Conservation (phyloP, 176 grass and related monocot genomes). For the Canna indica region DNA sequence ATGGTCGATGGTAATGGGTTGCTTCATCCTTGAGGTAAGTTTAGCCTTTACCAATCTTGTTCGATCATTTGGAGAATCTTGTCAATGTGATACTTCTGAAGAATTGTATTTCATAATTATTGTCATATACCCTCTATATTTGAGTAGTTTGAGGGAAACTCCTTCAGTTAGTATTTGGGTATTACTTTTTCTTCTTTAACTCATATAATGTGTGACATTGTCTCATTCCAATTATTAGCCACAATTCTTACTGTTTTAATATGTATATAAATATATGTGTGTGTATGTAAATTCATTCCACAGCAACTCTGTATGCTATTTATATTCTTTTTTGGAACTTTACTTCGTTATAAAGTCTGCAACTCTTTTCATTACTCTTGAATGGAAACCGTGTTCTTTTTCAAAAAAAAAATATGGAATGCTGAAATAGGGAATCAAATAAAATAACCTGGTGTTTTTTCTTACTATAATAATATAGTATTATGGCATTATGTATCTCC, state of each 20-base stretch:
- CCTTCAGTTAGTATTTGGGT: no score
- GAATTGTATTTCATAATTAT: not conserved
- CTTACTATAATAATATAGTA: not conserved
- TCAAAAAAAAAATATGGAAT: not conserved
- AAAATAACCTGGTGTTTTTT: not conserved
- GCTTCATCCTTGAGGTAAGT: slow-evolving; percentile 78
- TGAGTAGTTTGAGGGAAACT: not conserved
- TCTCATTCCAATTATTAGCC: slow-evolving; percentile 3
- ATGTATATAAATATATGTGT: no score
- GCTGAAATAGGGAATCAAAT: not conserved
- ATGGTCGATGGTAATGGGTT: slow-evolving; percentile 99
- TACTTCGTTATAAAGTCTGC: not conserved
- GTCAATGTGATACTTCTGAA: not conserved
- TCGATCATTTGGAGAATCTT: not conserved
- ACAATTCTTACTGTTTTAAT: not conserved
- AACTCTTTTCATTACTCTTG: no score
- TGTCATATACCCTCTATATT: not conserved
- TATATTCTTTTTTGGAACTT: slow-evolving; percentile 7
- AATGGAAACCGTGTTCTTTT: no score
- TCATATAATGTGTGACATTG: not conserved
- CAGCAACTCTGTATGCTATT: not conserved
- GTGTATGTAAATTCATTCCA: not conserved
- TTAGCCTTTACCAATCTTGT: not conserved
- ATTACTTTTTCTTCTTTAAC: no score
- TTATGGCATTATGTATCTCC: not conserved